Evolutionary conservation across 805 yeast genomes (phyloP).

Genomic region (Wickerhamiella galacta): DNA sequence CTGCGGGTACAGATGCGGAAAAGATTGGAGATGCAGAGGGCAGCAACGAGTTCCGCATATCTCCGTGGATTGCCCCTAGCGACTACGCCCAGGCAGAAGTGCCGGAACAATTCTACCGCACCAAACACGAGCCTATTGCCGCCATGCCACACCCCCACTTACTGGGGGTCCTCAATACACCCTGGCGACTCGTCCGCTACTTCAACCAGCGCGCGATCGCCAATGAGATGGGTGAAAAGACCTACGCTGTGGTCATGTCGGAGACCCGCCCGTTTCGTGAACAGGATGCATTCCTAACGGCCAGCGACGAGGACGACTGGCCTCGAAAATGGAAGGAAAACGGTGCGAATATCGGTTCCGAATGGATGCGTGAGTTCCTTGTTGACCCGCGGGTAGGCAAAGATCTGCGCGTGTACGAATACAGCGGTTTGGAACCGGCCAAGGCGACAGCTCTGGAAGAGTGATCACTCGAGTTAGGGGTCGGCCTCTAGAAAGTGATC

Average conservation of each 20-base stretch:
- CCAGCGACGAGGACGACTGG: conserved; percentile 72
- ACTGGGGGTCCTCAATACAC: conserved; percentile 63
- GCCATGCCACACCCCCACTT: conserved; percentile 64
- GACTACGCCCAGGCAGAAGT: conserved; percentile 38
- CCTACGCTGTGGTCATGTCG: conserved; percentile 38
- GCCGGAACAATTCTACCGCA: conserved; percentile 43
- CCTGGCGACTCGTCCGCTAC: conserved; percentile 59
- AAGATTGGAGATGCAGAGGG: conserved; percentile 22
- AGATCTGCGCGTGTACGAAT: conserved; percentile 25
- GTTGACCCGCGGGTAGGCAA: conserved; percentile 51
- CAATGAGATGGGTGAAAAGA: conserved; percentile 39
- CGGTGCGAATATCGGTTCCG: conserved; percentile 61
- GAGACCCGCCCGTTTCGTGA: conserved; percentile 36
- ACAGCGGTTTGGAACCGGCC: conserved; percentile 1
- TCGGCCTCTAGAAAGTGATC: too few species aligned
- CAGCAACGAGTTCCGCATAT: conserved; percentile 27
- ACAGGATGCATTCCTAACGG: conserved; percentile 28
- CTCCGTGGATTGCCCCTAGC: conserved; percentile 43
- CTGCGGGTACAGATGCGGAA: too few species aligned
- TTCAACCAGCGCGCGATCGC: conserved; percentile 60
- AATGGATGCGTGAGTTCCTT: conserved; percentile 67
- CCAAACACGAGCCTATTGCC: conserved; percentile 40
- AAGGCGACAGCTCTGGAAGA: too few species aligned
- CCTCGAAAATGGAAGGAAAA: conserved; percentile 64
- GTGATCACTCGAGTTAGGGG: too few species aligned